Evolutionary conservation across 352 stramenopile species (phyloP).

Genomic region (Phytopythium ostracodes): DNA sequence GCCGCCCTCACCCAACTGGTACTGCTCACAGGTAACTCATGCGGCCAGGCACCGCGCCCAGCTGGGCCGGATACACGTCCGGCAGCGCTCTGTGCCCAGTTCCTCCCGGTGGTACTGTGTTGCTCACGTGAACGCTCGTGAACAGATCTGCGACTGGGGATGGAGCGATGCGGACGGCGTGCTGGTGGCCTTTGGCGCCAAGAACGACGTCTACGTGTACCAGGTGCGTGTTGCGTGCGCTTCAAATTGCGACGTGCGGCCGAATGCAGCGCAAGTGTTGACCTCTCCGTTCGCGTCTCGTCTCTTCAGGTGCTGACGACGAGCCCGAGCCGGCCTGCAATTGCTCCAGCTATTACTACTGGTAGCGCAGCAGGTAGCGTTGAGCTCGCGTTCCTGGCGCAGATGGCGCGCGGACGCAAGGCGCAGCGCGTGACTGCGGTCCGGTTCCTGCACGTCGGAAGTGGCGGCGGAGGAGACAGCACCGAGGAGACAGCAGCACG

Average conservation of each 20-base stretch:
- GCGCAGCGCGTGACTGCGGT: slow-evolving; percentile 62
- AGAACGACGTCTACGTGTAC: slow-evolving; percentile 59
- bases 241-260: not conserved
- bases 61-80: too few relatives aligned
- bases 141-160: slow-evolving; percentile 66
- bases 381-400: slow-evolving; percentile 34
- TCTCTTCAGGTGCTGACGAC: not conserved
- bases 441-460: slow-evolving; percentile 26
- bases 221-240: slow-evolving; percentile 28
- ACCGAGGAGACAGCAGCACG: slow-evolving; percentile 2
- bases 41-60: too few relatives aligned
- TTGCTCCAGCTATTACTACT: not conserved
- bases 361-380: slow-evolving; percentile 1
- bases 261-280: too few relatives aligned
- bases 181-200: slow-evolving; percentile 55
- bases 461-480: not conserved
- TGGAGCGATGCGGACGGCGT: slow-evolving; percentile 27
- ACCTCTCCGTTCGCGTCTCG: not conserved
- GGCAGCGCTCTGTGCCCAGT: not conserved
- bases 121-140: not conserved
- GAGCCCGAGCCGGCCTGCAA: not conserved
- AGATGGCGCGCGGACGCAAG: slow-evolving; percentile 48
- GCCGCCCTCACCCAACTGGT: slow-evolving; percentile 73
- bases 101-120: not conserved
- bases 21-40: slow-evolving; percentile 57